Evolutionary conservation across 306 rosid species (phyloP).

Genomic region (Chamaecrista fasciculata): DNA sequence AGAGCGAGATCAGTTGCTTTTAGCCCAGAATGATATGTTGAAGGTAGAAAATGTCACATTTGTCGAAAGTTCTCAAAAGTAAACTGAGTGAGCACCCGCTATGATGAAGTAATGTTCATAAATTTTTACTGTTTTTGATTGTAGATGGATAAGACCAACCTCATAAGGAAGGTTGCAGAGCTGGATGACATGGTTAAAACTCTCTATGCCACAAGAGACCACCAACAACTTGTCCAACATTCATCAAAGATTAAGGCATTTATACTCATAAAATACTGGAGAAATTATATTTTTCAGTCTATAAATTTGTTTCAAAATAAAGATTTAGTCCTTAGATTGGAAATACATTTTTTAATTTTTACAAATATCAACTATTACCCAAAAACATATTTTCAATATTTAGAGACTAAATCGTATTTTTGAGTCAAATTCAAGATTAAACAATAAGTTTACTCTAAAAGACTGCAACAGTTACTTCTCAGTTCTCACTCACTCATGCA

Average conservation of each 20-base stretch:
- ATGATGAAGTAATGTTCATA: not conserved
- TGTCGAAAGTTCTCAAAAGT: not conserved
- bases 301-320: too few species aligned
- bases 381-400: too few species aligned
- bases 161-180: slow-evolving; percentile 61
- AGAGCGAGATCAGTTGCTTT: slow-evolving; percentile 82
- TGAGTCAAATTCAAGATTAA: too few species aligned
- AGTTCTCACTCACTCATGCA: not conserved
- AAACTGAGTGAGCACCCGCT: not conserved
- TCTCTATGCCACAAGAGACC: slow-evolving; percentile 41
- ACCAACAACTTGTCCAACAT: slow-evolving; percentile 36
- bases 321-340: too few species aligned
- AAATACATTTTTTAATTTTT: too few species aligned
- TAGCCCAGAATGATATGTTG: slow-evolving; percentile 83
- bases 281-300: too few species aligned
- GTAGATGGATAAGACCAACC: slow-evolving; percentile 76
- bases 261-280: too few species aligned
- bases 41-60: slow-evolving; percentile 47
- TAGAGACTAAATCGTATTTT: too few species aligned
- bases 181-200: slow-evolving; percentile 76
- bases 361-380: too few species aligned
- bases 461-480: not conserved
- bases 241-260: slow-evolving; percentile 52
- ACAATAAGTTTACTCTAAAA: too few species aligned
- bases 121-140: slow-evolving; percentile 30